phyloP scores from a whole-genome alignment of 495 filamentous ascomycete genomes.

The Lasiosphaeriaceae sp. region DNA sequence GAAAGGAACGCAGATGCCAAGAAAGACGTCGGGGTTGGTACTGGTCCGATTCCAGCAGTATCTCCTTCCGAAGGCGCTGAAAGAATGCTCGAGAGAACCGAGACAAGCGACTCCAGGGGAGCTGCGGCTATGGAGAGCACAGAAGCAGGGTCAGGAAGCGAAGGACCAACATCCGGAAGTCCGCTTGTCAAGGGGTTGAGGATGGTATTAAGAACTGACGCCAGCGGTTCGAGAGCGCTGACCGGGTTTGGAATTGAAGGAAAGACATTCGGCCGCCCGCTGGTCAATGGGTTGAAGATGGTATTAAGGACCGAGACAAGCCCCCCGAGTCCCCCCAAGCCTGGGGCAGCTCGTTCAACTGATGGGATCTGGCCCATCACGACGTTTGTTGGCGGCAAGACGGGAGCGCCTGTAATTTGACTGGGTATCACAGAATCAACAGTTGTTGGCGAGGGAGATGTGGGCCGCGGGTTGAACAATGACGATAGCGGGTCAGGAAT shows the following conservation, averaged over 20 bases:
- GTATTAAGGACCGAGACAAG: conserved; percentile 9
- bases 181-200: not conserved
- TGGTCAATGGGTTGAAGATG: conserved; percentile 2
- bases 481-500: conserved; percentile 11
- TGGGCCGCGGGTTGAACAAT: conserved; percentile 4
- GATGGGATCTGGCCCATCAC: too few species aligned
- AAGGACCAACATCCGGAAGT: not conserved
- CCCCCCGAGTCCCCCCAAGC: not conserved
- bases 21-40: not conserved
- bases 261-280: not conserved
- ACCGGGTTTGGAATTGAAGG: not conserved
- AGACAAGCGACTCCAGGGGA: conserved; percentile 2
- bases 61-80: not conserved
- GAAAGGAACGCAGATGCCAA: not conserved
- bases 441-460: not conserved
- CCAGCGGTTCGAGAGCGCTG: not conserved
- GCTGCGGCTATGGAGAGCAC: not conserved
- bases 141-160: not conserved
- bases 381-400: not conserved
- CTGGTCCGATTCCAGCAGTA: not conserved
- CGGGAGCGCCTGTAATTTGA: not conserved
- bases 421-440: not conserved
- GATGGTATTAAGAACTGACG: not conserved
- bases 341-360: not conserved
- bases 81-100: conserved; percentile 3